Evolutionary conservation across 345 rosid species (phyloP), one percentile per base, ranked within the genome.

Genomic region (Aquilaria malaccensis): DNA sequence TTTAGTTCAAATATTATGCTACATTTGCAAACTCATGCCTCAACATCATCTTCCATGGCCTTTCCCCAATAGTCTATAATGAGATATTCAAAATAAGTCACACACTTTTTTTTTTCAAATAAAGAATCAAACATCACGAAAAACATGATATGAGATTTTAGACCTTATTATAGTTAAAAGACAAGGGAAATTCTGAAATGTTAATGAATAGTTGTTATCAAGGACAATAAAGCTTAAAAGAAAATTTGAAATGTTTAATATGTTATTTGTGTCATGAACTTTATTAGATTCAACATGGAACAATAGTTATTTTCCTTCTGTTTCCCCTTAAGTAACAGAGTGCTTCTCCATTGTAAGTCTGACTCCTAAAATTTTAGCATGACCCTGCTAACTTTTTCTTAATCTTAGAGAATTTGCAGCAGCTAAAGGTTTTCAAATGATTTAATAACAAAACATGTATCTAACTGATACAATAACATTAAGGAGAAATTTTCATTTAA

Each of bases 11-110:
- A 74, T 94, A 94, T 70, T 91, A 97, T 77, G 85, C 96, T 50
- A 96, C 97, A 81, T 72, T 73, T 22, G 96, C 83, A 80, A 94
- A 91, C 76, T 94, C 97, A 50, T 93, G 96, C 76, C 99, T 83
- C 31, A 94, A 84, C 89, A 94, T 89, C 97, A 94, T 94, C 71
- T 94, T 97, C 66, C 97, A 78, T 49, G 97, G 96, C 70, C 96
- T 82, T 79, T 94, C 90, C 77, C 88, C 99, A 66, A 94, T 88
- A 49, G 96, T 88, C 99, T 94, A 86, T 76, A 80, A 56, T 72
- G 69, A 52, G 33, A 66, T 52, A 67, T 55, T 61, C 63, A 59
- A 56, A 62, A 13, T 29, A 37, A 33, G 43, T 1, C 7, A 9
- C 43, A 37, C 43, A 22, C 0, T 0, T 22, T 22, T 22, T 22